Percentiles rank a stretch among this genome's conserved stretches.
Conservation (phyloP, 371 early-diverging fungal genomes). For the Mucor irregularis region DNA sequence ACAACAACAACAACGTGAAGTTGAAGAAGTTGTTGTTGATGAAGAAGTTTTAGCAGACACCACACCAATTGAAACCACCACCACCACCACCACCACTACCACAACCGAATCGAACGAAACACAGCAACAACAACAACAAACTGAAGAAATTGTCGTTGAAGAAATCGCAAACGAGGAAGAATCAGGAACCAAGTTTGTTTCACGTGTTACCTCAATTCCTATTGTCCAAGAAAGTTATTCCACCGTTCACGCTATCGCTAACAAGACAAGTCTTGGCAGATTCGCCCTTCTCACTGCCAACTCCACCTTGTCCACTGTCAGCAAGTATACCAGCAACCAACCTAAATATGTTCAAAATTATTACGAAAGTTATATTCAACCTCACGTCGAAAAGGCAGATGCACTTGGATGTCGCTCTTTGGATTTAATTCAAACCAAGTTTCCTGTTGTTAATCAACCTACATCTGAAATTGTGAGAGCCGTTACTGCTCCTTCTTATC, state of each 20-base stretch:
- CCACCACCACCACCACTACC: background rate
- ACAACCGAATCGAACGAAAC: too few species aligned
- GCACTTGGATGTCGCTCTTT: constrained; percentile 67
- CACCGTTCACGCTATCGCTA: constrained; percentile 54
- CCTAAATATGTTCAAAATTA: constrained; percentile 55
- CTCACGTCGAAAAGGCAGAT: constrained; percentile 63
- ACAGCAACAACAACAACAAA: background rate
- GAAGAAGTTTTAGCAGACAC: constrained; percentile 15
- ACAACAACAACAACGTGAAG: background rate
- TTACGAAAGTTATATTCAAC: constrained; percentile 54
- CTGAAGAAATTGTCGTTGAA: background rate
- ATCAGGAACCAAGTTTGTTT: constrained; percentile 31
- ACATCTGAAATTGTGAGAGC: constrained; percentile 59
- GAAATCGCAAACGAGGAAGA: constrained; percentile 7
- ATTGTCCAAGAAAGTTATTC: constrained; percentile 63
- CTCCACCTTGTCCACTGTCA: constrained; percentile 44
- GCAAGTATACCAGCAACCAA: constrained; percentile 20
- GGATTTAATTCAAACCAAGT: constrained; percentile 64
- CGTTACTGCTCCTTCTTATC: constrained; percentile 41
- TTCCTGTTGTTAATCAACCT: constrained; percentile 68
- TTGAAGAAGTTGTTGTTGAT: constrained; percentile 7
- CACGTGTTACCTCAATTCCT: constrained; percentile 65
- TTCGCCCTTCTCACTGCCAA: constrained; percentile 53
- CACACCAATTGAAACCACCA: constrained; percentile 1
- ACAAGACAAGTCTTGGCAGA: constrained; percentile 54